Base-by-base conservation (phyloP, 176 grass and related monocot species). In the Eleusine indica region DNA sequence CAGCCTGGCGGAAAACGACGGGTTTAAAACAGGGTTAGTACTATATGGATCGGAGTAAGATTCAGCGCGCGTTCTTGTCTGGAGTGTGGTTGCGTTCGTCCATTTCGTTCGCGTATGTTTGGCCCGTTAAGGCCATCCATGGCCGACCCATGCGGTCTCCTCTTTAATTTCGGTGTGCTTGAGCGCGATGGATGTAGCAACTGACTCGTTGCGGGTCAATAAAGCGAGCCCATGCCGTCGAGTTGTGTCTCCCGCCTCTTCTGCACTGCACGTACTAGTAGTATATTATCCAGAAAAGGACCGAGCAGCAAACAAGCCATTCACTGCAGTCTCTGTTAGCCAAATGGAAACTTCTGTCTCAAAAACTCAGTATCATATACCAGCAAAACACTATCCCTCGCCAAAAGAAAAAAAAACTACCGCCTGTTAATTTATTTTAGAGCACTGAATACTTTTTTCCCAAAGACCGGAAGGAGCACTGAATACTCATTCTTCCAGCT, bases 1-100 rank as follows among this genome's bases (percentile, higher is more conserved):
- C 81, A 79, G 75, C 86, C 51, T 22, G 40, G 25, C 29, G 4
- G 69, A 49, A 74, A 84, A 84, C 71, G 69, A 67, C 41, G 74
- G 6, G 30, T 38, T 53, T 28, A 41, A 43, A 22, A 72, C 54
- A 62, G 49, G 52, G 52, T 51, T 52, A n/a, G n/a, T n/a, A n/a
- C n/a, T n/a, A n/a, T n/a, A n/a, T n/a, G n/a, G n/a, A n/a, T n/a
- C n/a, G 14, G 9, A 29, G 3, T 28, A 9, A 62, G 43, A 63
- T n/a, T 54, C 5, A 19, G n/a, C 9, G 4, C 13, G n/a, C 58
- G 78, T 37, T 76, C 13, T 40, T 19, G 1, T 12, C 7, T 11
- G 58, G 7, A 10, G 9, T 19, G 7, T 38, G n/a, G 17, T 32
- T 32, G 32, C 5, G 46, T 44, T 25, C 53, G 79, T 54, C 56